Base-by-base conservation (phyloP, 805 yeast genomes). In the Yarrowia sp. region DNA sequence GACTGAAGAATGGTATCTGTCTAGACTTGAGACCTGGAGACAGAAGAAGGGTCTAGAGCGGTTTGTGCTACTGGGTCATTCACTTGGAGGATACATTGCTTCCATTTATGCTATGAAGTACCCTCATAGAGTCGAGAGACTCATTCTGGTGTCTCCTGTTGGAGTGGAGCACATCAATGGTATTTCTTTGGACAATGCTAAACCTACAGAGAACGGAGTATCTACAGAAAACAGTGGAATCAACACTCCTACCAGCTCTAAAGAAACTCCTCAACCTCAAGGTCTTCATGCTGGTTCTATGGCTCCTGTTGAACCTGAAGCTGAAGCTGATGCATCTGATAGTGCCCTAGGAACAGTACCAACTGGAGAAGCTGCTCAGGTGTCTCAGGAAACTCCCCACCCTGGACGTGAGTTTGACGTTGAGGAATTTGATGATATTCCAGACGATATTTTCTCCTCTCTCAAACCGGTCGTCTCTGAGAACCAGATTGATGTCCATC, bases 61-160 rank as follows among this genome's bases (percentile, higher is more conserved):
- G 67, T 81, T 90, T 43, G 87, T 83, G 70, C 71, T 90, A 13
- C 76, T 89, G 18, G 93, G 91, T 0, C 96, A 90, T 74, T 89
- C 96, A 0, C 85, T 84, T 68, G 96, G 96, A 36, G 95, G 91
- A 0, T 86, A 88, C 69, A 77, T 90, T 76, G 83, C 90, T 0
- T 83, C 83, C 57, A 82, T 86, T 7, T 89, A 87, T 72, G 80
- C 89, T 1, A 71, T 85, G 47, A 83, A 78, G 67, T 80, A 86
- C 69, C 90, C 92, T 0, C 72, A 81, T 0, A 72, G 79, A 4
- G 78, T 90, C 7, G 75, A 80, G 14, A 81, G 82, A 66, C 74
- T 90, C 68, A 78, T 88, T 1, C 76, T 89, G 28, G 81, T 87
- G 3, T 86, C 91, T 11, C 96, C 96, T 0, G 89, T 88, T 0